A percentile compares a stretch with the other conserved stretches of the same genome.
Evolutionary conservation across 257 asterid species (phyloP).

Genomic region (Salvia rosmarinus): DNA sequence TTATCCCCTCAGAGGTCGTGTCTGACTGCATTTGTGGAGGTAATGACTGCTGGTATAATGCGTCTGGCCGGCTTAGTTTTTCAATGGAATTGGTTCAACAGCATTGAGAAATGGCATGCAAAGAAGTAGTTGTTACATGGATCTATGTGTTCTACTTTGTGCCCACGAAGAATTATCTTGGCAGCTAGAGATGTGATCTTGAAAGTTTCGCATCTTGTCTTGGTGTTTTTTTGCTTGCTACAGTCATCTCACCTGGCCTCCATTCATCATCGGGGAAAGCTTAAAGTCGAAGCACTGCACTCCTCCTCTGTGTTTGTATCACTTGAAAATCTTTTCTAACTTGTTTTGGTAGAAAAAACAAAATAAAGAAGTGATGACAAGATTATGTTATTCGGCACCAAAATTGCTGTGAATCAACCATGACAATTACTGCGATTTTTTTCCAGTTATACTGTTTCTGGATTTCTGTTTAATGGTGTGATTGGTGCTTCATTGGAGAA

Average conservation of each 20-base stretch:
- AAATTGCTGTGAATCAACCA: no score
- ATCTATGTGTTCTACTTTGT: neutral
- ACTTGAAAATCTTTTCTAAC: neutral
- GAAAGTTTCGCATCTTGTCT: neutral
- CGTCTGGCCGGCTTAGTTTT: constrained; percentile 75
- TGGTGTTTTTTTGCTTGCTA: neutral
- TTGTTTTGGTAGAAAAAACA: neutral
- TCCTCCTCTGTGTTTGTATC: neutral
- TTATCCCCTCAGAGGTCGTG: constrained; percentile 90
- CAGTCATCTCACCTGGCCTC: neutral
- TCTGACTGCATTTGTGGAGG: constrained; percentile 80
- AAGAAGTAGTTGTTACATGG: constrained; percentile 36
- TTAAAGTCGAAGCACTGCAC: neutral
- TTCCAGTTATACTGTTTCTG: no score
- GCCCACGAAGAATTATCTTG: neutral
- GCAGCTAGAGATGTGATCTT: neutral
- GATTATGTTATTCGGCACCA: no score
- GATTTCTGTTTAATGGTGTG: no score
- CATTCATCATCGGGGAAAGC: neutral
- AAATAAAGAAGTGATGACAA: no score
- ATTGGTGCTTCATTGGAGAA: no score
- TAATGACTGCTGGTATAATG: constrained; percentile 55
- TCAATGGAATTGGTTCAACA: constrained; percentile 86
- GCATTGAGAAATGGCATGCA: constrained; percentile 67
- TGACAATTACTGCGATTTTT: no score